A percentile compares a stretch with the other conserved stretches of the same genome.
Evolutionary conservation across 2,329 filamentous ascomycete genomes (phyloP).

Genomic region (Trichoderma sp.): DNA sequence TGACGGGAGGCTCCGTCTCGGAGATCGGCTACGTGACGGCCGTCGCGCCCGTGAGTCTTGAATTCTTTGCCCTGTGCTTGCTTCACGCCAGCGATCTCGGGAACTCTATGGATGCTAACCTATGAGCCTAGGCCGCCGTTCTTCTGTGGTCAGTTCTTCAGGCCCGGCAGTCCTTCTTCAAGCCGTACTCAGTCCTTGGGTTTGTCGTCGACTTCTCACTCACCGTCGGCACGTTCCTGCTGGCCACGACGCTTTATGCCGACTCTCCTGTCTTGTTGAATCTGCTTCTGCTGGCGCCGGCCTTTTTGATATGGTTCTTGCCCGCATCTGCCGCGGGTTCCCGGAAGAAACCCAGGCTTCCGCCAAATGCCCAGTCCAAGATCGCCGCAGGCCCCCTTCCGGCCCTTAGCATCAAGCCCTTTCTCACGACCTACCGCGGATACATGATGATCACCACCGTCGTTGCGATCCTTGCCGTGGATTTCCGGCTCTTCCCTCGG

Average conservation of each 20-base stretch:
- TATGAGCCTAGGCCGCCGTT: constrained; percentile 62
- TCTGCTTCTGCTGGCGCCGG: constrained; percentile 69
- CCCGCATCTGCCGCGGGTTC: constrained; percentile 35
- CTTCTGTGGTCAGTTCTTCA: constrained; percentile 89
- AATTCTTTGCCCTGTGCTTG: not conserved
- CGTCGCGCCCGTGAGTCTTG: constrained; percentile 68
- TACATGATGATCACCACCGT: constrained; percentile 90
- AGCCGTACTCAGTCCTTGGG: constrained; percentile 64
- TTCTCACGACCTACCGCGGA: constrained; percentile 87
- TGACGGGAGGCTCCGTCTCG: constrained; percentile 74
- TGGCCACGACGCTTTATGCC: constrained; percentile 83
- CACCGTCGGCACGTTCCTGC: constrained; percentile 76
- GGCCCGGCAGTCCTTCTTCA: constrained; percentile 79
- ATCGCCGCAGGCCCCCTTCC: constrained; percentile 26
- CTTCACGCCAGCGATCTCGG: not conserved
- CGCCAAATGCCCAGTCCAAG: constrained; percentile 40
- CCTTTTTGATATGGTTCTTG: constrained; percentile 58
- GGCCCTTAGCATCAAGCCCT: constrained; percentile 77
- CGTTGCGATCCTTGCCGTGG: constrained; percentile 90
- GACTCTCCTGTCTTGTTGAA: constrained; percentile 70
- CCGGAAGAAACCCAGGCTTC: constrained; percentile 49
- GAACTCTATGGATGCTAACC: not conserved
- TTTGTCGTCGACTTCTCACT: constrained; percentile 80
- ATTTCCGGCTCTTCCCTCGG: constrained; percentile 88
- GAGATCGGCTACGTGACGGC: constrained; percentile 87